Percentiles rank a stretch among this genome's conserved stretches.
These are phyloP conservation scores for Amauroascus verrucosus DNA, from an alignment of 2,329 filamentous ascomycete species.

Conservation along the genomic window DNA sequence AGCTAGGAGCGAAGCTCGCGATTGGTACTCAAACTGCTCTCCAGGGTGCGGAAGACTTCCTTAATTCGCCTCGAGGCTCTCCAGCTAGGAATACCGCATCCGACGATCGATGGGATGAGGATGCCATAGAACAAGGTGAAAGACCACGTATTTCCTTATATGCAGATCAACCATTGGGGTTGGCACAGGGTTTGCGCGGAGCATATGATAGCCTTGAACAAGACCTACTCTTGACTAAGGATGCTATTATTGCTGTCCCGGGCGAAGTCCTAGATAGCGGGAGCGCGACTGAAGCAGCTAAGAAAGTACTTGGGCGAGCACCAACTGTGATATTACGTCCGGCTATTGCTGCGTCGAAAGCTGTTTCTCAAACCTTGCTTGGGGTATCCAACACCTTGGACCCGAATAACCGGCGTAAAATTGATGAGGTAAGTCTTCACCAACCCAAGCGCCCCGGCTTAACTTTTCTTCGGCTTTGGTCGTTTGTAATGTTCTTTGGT, in stretches of 20 bases:
- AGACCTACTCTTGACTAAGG: slow-evolving; percentile 74
- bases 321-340: slow-evolving; percentile 91
- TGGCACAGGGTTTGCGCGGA: slow-evolving; percentile 73
- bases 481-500: background rate
- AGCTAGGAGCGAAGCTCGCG: slow-evolving; percentile 84
- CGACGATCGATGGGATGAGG: slow-evolving; percentile 48
- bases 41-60: slow-evolving; percentile 73
- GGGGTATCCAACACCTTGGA: slow-evolving; percentile 90
- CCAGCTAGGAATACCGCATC: slow-evolving; percentile 26
- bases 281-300: slow-evolving; percentile 68
- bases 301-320: slow-evolving; percentile 65
- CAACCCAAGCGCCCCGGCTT: background rate
- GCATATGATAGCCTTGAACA: slow-evolving; percentile 74
- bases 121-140: slow-evolving; percentile 51
- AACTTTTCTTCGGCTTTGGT: background rate
- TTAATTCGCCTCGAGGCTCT: slow-evolving; percentile 35
- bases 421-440: slow-evolving; percentile 70
- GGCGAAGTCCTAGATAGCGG: slow-evolving; percentile 81
- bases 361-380: slow-evolving; percentile 76
- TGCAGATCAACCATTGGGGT: slow-evolving; percentile 83
- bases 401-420: slow-evolving; percentile 64
- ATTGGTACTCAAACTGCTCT: slow-evolving; percentile 91
- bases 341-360: slow-evolving; percentile 81
- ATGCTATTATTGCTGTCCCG: slow-evolving; percentile 91
- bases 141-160: slow-evolving; percentile 78